Percentiles rank a stretch among this genome's conserved stretches.
These are phyloP conservation scores for Ganoderma lingzhi DNA, from an alignment of 1,284 basidiomycete genomes.

Conservation along the genomic window DNA sequence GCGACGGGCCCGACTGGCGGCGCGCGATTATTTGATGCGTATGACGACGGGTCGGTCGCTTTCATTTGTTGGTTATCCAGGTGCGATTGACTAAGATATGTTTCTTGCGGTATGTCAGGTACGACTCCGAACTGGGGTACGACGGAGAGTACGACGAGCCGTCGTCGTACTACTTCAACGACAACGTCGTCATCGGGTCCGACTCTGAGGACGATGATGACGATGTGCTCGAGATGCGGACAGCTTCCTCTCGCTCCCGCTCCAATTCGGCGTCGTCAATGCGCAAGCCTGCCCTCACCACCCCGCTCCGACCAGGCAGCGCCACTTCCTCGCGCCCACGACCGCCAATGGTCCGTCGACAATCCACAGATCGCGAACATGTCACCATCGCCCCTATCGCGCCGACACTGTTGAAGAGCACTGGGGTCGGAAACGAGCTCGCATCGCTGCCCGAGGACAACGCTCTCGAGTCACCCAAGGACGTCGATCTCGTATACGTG, in stretches of 20 bases:
- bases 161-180: constrained; percentile 40
- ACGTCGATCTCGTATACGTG: constrained; percentile 77
- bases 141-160: constrained; percentile 45
- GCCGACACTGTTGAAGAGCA: constrained; percentile 92
- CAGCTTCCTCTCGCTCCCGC: constrained; percentile 45
- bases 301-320: constrained; percentile 30
- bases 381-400: constrained; percentile 95
- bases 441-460: constrained; percentile 40
- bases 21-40: constrained; percentile 43
- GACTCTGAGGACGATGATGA: constrained; percentile 65
- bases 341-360: constrained; percentile 46
- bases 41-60: constrained; percentile 70
- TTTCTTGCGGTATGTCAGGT: constrained; percentile 47
- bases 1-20: constrained; percentile 30
- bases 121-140: constrained; percentile 62
- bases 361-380: constrained; percentile 60
- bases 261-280: constrained; percentile 51
- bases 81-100: constrained; percentile 2
- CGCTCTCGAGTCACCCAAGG: constrained; percentile 30
- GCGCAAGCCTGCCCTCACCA: constrained; percentile 15
- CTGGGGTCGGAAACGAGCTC: constrained; percentile 55
- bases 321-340: constrained; percentile 33
- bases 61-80: constrained; percentile 24
- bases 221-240: constrained; percentile 73
- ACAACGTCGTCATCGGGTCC: constrained; percentile 43